Base-by-base conservation (phyloP, 2,329 filamentous ascomycete species). In the Orbilia quercus region DNA sequence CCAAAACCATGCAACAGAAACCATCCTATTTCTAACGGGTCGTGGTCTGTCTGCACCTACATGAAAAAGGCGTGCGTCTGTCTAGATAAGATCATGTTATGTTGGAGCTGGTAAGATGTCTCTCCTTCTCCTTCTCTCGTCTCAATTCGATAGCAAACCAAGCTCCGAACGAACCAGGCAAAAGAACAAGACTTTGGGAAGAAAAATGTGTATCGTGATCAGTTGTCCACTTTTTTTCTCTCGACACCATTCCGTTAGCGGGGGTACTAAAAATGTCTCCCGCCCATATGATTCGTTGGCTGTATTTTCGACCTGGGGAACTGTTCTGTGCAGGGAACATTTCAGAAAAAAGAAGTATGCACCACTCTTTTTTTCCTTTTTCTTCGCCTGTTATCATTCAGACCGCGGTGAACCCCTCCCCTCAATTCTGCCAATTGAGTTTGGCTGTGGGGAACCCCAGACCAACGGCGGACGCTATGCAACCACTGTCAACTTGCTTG, bases 201-300 rank as follows among this genome's bases (percentile, higher is more conserved):
- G 51, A 59, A 58, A 72, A 65, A 72, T 58, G 67, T 72, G 69
- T 73, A 73, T 73, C 69, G 69, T 73, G 69, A 73, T 73, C 69
- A 73, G 55, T 73, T 73, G 69, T 73, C 60, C 60, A 65, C 69
- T 55, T 73, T 73, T 71, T 66, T n/a, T n/a, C n/a, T 66, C 48
- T 73, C 60, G 69, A 73, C 69, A 73, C 69, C 69, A 73, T 73
- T 73, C 69, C 69, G 60, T 73, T 73, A 73, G 69, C 69, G 60
- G 69, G 69, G 53, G 51, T 5, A 65, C 69, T 73, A 73, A 73
- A 73, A 62, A 57, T 73, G 47, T 73, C 69, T 73, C 69, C 69
- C 65, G 69, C 69, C 69, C 60, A 66, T 73, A 54, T 73, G 69
- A 73, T 73, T 73, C 69, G 69, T 60, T 65, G 40, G 47, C 34